These are phyloP conservation scores for Hansenula sp. DNA, from an alignment of 1,139 yeast species.

Conservation along the genomic window DNA sequence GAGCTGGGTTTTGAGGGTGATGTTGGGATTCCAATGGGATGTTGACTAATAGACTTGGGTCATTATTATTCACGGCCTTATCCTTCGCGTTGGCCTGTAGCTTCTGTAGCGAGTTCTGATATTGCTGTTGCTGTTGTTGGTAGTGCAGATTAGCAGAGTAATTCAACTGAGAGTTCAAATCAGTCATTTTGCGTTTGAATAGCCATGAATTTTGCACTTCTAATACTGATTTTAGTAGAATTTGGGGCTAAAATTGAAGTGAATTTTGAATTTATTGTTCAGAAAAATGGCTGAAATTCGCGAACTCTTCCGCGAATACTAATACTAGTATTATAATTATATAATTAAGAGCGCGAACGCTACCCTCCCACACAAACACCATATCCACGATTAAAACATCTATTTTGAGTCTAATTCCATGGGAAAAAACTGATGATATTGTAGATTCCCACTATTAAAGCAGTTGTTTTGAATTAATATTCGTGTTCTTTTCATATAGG, in stretches of 20 bases:
- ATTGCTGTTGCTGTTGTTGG: conserved; percentile 6
- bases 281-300: neutral
- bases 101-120: neutral
- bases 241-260: neutral
- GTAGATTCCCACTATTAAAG: too few species aligned
- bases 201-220: too few species aligned
- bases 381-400: too few species aligned
- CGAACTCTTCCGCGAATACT: neutral
- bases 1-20: neutral
- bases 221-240: neutral
- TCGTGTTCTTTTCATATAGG: too few species aligned
- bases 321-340: too few species aligned
- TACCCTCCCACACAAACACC: too few species aligned
- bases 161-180: conserved; percentile 3
- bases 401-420: too few species aligned
- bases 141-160: conserved; percentile 3
- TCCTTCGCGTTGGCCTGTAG: neutral
- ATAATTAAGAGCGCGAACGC: too few species aligned
- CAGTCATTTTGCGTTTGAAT: neutral
- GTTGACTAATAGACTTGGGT: neutral
- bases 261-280: neutral
- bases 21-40: neutral
- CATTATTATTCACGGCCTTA: neutral
- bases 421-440: too few species aligned
- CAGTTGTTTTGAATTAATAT: too few species aligned